Evolutionary conservation across 208 protist genomes (phyloP).

Genomic region (Trypanosoma theileri): DNA sequence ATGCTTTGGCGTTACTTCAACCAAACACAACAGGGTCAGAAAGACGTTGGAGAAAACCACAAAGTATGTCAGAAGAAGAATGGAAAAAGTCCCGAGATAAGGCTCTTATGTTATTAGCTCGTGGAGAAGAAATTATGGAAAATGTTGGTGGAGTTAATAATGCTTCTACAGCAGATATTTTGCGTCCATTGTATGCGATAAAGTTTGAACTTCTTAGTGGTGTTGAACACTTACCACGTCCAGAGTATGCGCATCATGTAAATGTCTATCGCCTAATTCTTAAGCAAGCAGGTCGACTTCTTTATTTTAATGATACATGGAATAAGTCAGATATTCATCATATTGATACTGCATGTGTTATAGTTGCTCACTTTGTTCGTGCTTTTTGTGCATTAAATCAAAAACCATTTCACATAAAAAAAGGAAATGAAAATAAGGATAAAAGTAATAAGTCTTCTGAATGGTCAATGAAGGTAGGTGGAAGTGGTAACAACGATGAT

Average conservation of each 20-base stretch:
- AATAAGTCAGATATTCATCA: conserved; percentile 63
- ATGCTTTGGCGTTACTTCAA: conserved; percentile 61
- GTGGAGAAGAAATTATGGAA: conserved; percentile 78
- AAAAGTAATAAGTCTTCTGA: not conserved
- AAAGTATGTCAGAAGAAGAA: conserved; percentile 8
- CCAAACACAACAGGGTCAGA: conserved; percentile 7
- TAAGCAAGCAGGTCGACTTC: conserved; percentile 53
- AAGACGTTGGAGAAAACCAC: conserved; percentile 34
- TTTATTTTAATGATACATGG: conserved; percentile 75
- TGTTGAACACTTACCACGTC: conserved; percentile 67
- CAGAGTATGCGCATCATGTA: conserved; percentile 41
- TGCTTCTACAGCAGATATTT: conserved; percentile 36
- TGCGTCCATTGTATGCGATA: conserved; percentile 64
- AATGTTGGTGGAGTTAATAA: conserved; percentile 46
- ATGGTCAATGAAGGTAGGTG: conserved; percentile 51
- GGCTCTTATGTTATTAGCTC: conserved; percentile 53
- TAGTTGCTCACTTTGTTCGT: conserved; percentile 76
- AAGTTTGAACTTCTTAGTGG: conserved; percentile 82
- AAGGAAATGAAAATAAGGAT: conserved; percentile 6
- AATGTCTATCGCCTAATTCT: conserved; percentile 68
- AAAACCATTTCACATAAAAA: conserved; percentile 52
- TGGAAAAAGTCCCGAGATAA: conserved; percentile 51
- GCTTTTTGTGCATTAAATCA: conserved; percentile 71
- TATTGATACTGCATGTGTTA: conserved; percentile 71
- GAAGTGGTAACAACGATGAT: conserved; percentile 23